Evolutionary conservation across 192 early-diverging fungal species (phyloP).

Genomic region (Funneliformis geosporum): DNA sequence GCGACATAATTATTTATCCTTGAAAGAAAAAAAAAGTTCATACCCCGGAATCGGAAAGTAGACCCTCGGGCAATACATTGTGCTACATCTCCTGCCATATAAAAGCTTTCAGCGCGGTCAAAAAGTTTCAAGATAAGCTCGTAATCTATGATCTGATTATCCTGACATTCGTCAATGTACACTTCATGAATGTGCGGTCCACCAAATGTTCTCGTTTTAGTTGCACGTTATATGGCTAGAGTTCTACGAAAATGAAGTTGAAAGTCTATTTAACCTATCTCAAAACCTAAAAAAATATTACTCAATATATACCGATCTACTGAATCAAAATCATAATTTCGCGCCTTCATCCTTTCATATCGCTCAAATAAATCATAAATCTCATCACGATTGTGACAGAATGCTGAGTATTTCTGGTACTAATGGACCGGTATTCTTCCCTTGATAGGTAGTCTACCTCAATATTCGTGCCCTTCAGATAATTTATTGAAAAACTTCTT

Average conservation of each 20-base stretch:
- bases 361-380: too few species aligned
- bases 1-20: not conserved
- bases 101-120: slow-evolving; percentile 17
- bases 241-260: not conserved
- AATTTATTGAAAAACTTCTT: not conserved
- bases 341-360: not conserved
- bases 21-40: not conserved
- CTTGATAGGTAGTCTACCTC: slow-evolving; percentile 1
- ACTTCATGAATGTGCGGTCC: slow-evolving; percentile 14
- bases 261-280: not conserved
- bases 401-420: too few species aligned
- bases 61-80: slow-evolving; percentile 21
- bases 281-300: not conserved
- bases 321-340: not conserved
- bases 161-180: slow-evolving; percentile 20
- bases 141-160: not conserved
- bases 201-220: not conserved
- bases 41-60: slow-evolving; percentile 17
- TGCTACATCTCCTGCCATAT: slow-evolving; percentile 20
- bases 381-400: too few species aligned
- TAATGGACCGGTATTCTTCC: not conserved
- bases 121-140: slow-evolving; percentile 16
- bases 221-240: slow-evolving; percentile 5
- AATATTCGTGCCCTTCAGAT: not conserved
- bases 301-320: slow-evolving; percentile 13